Evolutionary conservation across 345 rosid genomes (phyloP).

Genomic region (Cardamine resedifolia): DNA sequence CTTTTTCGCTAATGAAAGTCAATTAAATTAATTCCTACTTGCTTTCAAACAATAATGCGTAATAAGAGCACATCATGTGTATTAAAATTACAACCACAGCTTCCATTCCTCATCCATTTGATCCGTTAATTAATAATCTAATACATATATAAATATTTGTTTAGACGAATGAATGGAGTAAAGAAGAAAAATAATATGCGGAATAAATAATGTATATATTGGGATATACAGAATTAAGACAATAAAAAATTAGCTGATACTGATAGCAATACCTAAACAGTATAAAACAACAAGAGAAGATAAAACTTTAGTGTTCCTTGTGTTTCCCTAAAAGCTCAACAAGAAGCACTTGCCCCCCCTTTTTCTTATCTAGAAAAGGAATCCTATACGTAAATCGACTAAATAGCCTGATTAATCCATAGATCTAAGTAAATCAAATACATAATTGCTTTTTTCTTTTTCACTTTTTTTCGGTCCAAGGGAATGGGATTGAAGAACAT

Average conservation of each 20-base stretch:
- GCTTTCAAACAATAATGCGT: not conserved
- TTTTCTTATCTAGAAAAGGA: constrained; percentile 18
- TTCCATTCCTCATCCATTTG: not conserved
- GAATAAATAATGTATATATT: constrained; percentile 13
- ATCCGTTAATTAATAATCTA: not conserved
- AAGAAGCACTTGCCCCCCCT: constrained; percentile 26
- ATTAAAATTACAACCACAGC: not conserved
- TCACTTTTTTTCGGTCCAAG: not conserved
- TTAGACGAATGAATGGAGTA: not conserved
- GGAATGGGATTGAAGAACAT: not conserved
- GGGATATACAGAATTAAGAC: constrained; percentile 21
- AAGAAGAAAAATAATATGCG: not conserved
- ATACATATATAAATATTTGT: not conserved
- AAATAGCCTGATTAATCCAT: not conserved
- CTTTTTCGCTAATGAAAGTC: not conserved
- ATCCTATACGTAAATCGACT: constrained; percentile 19
- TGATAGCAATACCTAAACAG: constrained; percentile 22
- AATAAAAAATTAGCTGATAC: not conserved
- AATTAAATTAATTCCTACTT: not conserved
- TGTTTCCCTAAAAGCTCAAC: constrained; percentile 36
- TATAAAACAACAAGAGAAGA: constrained; percentile 25
- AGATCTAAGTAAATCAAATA: not conserved
- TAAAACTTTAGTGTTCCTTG: constrained; percentile 9
- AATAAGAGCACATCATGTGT: not conserved
- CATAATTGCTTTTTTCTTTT: not conserved